These are phyloP conservation scores for Barnettozyma populi DNA, from an alignment of 805 yeast genomes.

Conservation along the genomic window DNA sequence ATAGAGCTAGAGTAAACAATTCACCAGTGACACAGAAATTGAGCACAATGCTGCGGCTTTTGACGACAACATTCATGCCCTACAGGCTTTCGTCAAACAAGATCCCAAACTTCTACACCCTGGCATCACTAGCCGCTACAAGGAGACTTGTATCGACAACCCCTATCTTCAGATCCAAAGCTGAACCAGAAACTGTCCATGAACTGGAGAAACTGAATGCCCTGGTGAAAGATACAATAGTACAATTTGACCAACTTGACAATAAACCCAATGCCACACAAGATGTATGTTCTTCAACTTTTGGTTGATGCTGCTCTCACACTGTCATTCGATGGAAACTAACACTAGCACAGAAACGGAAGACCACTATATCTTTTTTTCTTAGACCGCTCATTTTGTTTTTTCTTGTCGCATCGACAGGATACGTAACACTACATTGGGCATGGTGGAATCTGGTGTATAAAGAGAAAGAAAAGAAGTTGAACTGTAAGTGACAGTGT, in stretches of 20 bases:
- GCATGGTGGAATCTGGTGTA: constrained; percentile 24
- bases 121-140: background rate
- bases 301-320: background rate
- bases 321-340: background rate
- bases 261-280: too few species aligned
- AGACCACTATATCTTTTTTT: constrained; percentile 14
- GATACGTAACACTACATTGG: constrained; percentile 19
- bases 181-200: background rate
- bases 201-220: background rate
- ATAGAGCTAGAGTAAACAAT: too few species aligned
- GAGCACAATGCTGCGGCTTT: background rate
- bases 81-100: background rate
- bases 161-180: background rate
- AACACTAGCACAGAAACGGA: constrained; percentile 14
- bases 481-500: constrained; percentile 14
- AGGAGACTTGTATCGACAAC: background rate
- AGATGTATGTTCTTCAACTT: background rate
- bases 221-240: background rate
- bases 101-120: background rate
- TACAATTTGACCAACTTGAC: background rate
- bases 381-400: constrained; percentile 21
- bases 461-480: constrained; percentile 17
- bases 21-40: too few species aligned
- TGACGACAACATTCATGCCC: background rate
- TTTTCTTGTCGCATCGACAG: constrained; percentile 21